Base-by-base conservation (phyloP, 2,329 filamentous ascomycete genomes). In the Fusarium subglutinans region DNA sequence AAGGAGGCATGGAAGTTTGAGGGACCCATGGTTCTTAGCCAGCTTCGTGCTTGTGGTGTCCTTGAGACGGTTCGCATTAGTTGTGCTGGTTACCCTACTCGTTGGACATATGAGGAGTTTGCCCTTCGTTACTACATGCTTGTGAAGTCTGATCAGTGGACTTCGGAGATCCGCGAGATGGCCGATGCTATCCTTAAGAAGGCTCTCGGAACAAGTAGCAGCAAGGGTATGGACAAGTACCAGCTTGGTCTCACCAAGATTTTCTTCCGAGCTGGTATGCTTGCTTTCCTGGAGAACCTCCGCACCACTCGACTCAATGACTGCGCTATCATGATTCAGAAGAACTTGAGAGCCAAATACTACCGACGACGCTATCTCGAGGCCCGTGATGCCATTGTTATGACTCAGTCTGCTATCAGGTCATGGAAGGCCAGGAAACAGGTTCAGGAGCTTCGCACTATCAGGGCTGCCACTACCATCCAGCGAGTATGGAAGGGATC, bases 41-140 rank as follows among this genome's bases (percentile, higher is more conserved):
- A 99, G 84, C 87, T 99, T 79, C 92, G 97, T 83, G 96, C 96
- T 84, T 99, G 96, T 85, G 96, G 96, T 95, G 97, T 99, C 43
- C 90, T 99, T 66, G 96, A 99, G 85, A 99, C 96, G 8, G 96
- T 99, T 65, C 92, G 96, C 81, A 99, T 99, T 83, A 98, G 95
- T 85, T 97, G 94, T 81, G 96, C 96, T 73, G 96, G 96, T 71
- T 99, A 99, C 81, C 96, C 96, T 22, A 98, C 96, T 51, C 89
- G 96, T 81, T 99, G 96, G 97, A 98, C 96, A 0, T 99, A 98
- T 81, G 96, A 99, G 81, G 96, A 99, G 81, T 99, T 99, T 83
- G 96, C 96, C 24, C 87, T 98, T 68, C 91, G 96, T 70, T 99
- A 99, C 86, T 99, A 99, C 86, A 98, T 99, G 94, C 87, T 99